Conservation (phyloP, 2,329 filamentous ascomycete genomes). For the Blastomyces percursus region DNA sequence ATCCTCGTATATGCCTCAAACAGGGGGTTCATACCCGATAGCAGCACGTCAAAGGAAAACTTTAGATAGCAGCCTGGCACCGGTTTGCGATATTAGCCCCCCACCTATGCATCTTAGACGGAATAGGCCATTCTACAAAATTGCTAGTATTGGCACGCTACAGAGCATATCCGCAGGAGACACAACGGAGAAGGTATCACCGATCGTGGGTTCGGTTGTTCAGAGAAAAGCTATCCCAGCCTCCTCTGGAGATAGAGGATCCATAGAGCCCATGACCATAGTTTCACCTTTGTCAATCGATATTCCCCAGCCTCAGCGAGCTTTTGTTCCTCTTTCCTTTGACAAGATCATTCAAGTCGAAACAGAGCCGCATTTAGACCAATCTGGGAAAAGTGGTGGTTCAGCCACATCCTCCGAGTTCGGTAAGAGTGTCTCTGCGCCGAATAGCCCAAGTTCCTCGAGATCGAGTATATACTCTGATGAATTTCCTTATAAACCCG, state of each 20-base stretch:
- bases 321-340: conserved; percentile 8
- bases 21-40: neutral
- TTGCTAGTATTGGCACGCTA: neutral
- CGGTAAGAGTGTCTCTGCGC: neutral
- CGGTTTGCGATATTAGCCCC: neutral
- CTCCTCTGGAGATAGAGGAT: neutral
- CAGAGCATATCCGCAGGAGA: neutral
- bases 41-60: neutral
- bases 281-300: conserved; percentile 18
- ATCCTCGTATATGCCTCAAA: neutral
- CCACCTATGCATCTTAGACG: neutral
- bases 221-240: neutral
- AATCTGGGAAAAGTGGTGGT: conserved; percentile 1
- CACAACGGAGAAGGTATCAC: conserved; percentile 3
- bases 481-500: neutral
- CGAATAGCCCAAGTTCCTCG: conserved; percentile 2
- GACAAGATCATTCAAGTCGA: neutral
- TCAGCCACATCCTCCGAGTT: conserved; percentile 3
- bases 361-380: conserved; percentile 2
- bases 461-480: conserved; percentile 6
- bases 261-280: conserved; percentile 13
- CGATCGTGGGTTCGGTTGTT: neutral
- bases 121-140: neutral
- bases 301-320: conserved; percentile 15
- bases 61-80: neutral